These are phyloP conservation scores for Primulina huaijiensis DNA, from an alignment of 257 asterid species.

Conservation along the genomic window DNA sequence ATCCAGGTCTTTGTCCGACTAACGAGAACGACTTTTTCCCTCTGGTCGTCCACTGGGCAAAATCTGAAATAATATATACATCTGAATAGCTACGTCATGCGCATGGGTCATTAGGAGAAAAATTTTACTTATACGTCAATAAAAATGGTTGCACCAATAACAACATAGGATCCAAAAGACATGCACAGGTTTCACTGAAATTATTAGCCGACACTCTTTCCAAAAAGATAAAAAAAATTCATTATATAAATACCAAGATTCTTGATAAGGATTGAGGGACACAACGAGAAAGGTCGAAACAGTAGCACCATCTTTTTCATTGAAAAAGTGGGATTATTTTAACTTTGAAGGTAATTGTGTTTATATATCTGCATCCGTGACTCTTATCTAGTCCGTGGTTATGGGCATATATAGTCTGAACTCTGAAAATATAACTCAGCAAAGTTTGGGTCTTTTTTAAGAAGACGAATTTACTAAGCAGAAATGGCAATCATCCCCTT, in stretches of 20 bases:
- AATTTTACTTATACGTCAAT: too few relatives aligned
- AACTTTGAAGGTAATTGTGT: not conserved
- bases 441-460: not conserved
- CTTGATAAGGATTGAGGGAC: constrained; percentile 23
- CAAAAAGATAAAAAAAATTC: too few relatives aligned
- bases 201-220: not conserved
- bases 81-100: too few relatives aligned
- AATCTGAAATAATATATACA: too few relatives aligned
- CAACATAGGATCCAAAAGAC: not conserved
- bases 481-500: not conserved
- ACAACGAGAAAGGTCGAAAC: not conserved
- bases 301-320: not conserved
- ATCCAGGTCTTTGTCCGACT: too few relatives aligned
- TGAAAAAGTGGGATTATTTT: not conserved
- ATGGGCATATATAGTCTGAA: not conserved
- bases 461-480: not conserved
- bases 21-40: too few relatives aligned
- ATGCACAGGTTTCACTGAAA: not conserved
- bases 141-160: not conserved
- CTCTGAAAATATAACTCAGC: not conserved
- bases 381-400: not conserved
- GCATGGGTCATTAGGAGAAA: too few relatives aligned
- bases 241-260: constrained; percentile 8
- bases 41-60: too few relatives aligned
- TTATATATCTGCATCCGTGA: constrained; percentile 1